Evolutionary conservation across 306 rosid genomes (phyloP).

Genomic region (Alnus glutinosa): DNA sequence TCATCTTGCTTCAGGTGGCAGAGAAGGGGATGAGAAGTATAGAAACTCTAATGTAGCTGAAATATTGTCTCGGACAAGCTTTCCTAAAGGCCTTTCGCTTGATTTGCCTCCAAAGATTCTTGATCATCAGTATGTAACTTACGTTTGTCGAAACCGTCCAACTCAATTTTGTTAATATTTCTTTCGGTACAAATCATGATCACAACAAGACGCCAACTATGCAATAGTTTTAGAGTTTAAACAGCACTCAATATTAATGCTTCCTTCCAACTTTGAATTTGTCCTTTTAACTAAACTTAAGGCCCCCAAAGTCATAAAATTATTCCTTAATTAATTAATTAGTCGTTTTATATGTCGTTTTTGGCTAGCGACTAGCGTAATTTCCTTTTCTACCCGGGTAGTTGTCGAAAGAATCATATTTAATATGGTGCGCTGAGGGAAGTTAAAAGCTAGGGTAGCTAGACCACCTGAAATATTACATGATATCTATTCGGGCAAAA

Average conservation of each 20-base stretch:
- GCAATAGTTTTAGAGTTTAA: constrained; percentile 17
- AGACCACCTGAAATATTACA: constrained; percentile 22
- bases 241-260: constrained; percentile 28
- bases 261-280: constrained; percentile 43
- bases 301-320: constrained; percentile 37
- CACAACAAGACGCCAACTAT: constrained; percentile 28
- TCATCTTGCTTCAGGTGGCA: constrained; percentile 86
- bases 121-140: constrained; percentile 67
- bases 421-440: constrained; percentile 15
- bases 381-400: constrained; percentile 15
- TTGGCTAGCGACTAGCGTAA: neutral
- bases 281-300: constrained; percentile 32
- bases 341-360: constrained; percentile 10
- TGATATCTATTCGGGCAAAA: constrained; percentile 14
- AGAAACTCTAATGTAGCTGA: constrained; percentile 78
- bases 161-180: constrained; percentile 21
- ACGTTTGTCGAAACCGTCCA: constrained; percentile 37
- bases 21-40: constrained; percentile 66
- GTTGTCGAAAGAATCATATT: constrained; percentile 17
- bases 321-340: neutral
- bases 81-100: constrained; percentile 63
- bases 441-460: neutral
- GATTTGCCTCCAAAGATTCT: constrained; percentile 73
- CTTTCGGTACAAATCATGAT: constrained; percentile 32
- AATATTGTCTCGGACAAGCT: constrained; percentile 65